Evolutionary conservation across 148 eudicot genomes (phyloP), one percentile per base, ranked within the genome.

Genomic region (Arbutus unedo): DNA sequence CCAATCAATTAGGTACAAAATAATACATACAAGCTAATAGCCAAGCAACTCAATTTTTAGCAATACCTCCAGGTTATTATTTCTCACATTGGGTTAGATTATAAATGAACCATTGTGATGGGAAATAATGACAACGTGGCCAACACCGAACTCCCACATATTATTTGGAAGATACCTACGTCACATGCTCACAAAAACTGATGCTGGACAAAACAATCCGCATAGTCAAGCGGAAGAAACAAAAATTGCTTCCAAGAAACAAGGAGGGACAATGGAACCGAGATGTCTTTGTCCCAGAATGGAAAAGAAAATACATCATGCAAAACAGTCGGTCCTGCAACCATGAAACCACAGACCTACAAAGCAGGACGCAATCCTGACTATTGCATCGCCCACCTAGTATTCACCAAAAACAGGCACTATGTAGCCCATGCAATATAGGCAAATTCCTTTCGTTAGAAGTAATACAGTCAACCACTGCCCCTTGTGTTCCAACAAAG

Each of bases 221-320:
- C 72, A 64, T 23, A 13, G 72, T 67, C 72, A 31, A 67, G 44
- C 10, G 18, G 16, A 43, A 44, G 74, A 31, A 23, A 54, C 47
- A 54, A 51, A 6, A 25, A 25, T 31, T 6, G 48, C 62, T 76
- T 76, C 79, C 79, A 76, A 76, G 45, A n/a, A 25, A 76, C 79
- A 23, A 25, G 57, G 62, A 25, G 19, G n/a, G 44, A 76, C 23
- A 45, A 76, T 76, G 80, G 48, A 38, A 77, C 21, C 19, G 4
- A 43, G 31, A 56, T 43, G 31, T 57, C 25, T 43, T 43, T 56
- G 15, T 15, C 23, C 53, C 13, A 54, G 48, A 72, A 44, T 44
- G 48, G 23, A 72, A 44, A 72, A 44, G 23, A 77, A 55, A 55
- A 16, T 41, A 4, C 9, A 4, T 43, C 67, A 56, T 56, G n/a